These are phyloP conservation scores for Coemansia sp. DNA, from an alignment of 192 early-diverging fungal genomes.

Conservation along the genomic window DNA sequence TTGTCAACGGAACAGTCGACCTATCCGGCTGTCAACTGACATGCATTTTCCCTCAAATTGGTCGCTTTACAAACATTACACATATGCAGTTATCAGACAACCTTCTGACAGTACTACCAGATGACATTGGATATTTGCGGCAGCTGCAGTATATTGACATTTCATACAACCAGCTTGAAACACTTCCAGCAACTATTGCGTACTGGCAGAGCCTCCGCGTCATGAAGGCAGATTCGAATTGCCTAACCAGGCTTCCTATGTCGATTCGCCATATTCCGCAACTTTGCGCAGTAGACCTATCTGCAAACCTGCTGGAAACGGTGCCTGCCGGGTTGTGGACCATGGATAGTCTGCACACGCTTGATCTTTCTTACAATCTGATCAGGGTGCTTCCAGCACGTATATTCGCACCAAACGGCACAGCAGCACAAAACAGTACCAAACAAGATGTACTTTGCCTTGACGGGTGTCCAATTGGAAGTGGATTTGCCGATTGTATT, in stretches of 20 bases:
- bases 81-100: constrained; percentile 24
- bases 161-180: constrained; percentile 21
- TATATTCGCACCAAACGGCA: constrained; percentile 29
- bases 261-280: constrained; percentile 27
- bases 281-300: constrained; percentile 16
- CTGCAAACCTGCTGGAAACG: constrained; percentile 14
- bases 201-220: constrained; percentile 28
- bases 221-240: constrained; percentile 21
- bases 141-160: constrained; percentile 31
- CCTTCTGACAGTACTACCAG: constrained; percentile 22
- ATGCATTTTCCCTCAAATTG: constrained; percentile 20
- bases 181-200: constrained; percentile 25
- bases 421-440: constrained; percentile 25
- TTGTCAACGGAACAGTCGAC: constrained; percentile 17
- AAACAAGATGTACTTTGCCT: constrained; percentile 11
- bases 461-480: constrained; percentile 35
- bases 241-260: constrained; percentile 16
- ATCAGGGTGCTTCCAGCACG: constrained; percentile 28
- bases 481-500: constrained; percentile 8
- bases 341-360: constrained; percentile 8
- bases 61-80: constrained; percentile 17
- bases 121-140: constrained; percentile 38
- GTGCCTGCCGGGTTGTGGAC: constrained; percentile 26
- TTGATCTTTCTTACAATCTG: constrained; percentile 35
- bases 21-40: constrained; percentile 15